Conservation (phyloP, 352 stramenopile species). For the Pythium monospermum region DNA sequence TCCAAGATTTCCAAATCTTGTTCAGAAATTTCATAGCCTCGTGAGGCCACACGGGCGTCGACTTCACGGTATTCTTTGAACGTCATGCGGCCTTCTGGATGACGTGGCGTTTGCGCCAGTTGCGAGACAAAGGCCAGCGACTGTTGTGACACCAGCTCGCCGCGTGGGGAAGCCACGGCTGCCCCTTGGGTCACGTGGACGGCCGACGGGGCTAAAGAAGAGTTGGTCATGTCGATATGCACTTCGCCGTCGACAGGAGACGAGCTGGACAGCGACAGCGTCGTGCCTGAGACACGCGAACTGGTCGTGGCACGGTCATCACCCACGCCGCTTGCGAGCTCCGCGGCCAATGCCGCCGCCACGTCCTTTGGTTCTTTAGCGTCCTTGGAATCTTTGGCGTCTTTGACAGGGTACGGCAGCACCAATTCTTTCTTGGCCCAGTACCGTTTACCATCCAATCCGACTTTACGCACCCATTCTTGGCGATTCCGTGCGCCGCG, state of each 20-base stretch:
- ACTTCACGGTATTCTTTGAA: slow-evolving; percentile 88
- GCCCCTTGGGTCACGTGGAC: background rate
- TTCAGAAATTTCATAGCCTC: slow-evolving; percentile 85
- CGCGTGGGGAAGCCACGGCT: background rate
- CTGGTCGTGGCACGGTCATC: background rate
- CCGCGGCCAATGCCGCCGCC: background rate
- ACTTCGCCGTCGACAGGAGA: slow-evolving; percentile 14
- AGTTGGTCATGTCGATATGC: slow-evolving; percentile 13
- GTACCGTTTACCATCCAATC: slow-evolving; percentile 75
- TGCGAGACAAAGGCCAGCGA: slow-evolving; percentile 86
- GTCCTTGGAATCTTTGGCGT: background rate
- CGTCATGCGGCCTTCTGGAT: slow-evolving; percentile 81
- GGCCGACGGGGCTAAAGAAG: background rate
- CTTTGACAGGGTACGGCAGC: slow-evolving; percentile 26
- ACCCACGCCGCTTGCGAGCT: background rate
- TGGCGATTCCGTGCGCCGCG: slow-evolving; percentile 73
- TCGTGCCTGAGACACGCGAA: slow-evolving; percentile 3
- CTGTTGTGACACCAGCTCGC: slow-evolving; percentile 75
- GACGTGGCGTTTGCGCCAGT: slow-evolving; percentile 69
- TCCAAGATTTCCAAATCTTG: slow-evolving; percentile 85
- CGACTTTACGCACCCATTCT: slow-evolving; percentile 83
- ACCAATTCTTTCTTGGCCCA: slow-evolving; percentile 72
- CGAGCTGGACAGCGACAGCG: slow-evolving; percentile 14
- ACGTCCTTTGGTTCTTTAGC: too few species aligned
- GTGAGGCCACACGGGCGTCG: slow-evolving; percentile 75